These are phyloP conservation scores for Eucalyptus cloeziana DNA, from an alignment of 345 rosid species.

Conservation along the genomic window DNA sequence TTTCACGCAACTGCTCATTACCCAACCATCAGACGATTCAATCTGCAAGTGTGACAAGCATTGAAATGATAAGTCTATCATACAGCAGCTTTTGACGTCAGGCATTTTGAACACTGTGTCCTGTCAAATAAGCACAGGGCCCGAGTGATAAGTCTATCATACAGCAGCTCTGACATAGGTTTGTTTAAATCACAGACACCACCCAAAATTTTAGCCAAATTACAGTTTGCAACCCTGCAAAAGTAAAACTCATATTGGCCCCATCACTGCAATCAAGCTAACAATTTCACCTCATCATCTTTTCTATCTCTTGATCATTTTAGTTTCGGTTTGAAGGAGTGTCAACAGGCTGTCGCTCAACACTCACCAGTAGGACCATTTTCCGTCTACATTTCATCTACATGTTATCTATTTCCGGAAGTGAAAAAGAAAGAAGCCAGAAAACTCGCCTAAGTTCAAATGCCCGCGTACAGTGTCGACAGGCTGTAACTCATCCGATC, in stretches of 20 bases:
- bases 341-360: not conserved
- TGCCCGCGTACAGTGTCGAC: not conserved
- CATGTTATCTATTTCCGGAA: not conserved
- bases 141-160: not conserved
- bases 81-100: not conserved
- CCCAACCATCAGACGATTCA: slow-evolving; percentile 18
- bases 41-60: slow-evolving; percentile 7
- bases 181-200: not conserved
- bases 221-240: not conserved
- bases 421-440: not conserved
- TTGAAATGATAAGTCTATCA: not conserved
- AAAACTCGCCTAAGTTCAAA: not conserved
- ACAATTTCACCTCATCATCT: not conserved
- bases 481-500: not conserved
- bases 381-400: not conserved
- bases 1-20: slow-evolving; percentile 74
- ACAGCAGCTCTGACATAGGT: not conserved
- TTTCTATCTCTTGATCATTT: not conserved
- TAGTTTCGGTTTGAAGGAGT: not conserved
- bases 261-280: not conserved
- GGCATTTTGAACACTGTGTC: not conserved
- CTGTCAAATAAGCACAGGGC: not conserved
- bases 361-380: not conserved
- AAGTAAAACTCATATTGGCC: not conserved
- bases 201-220: not conserved